These are phyloP conservation scores for Mycosarcoma maydis DNA, from an alignment of 1,284 basidiomycete genomes.

Conservation along the genomic window DNA sequence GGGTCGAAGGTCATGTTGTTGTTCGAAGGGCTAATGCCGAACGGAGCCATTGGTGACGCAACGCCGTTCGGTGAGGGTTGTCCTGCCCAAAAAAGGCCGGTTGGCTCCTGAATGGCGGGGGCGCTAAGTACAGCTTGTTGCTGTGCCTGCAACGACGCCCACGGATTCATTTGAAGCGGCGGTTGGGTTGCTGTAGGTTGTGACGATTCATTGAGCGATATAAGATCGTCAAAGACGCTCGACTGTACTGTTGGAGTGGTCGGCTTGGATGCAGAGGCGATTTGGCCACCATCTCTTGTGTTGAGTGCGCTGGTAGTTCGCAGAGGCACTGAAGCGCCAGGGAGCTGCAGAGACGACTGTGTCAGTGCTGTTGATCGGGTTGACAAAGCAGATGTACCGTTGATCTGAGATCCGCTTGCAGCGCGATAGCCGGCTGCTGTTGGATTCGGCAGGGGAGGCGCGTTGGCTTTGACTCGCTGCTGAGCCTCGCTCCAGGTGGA, in stretches of 20 bases:
- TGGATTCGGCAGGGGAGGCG: constrained; percentile 22
- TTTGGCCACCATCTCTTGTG: constrained; percentile 6
- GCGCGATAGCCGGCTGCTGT: constrained; percentile 11
- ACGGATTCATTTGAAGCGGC: constrained; percentile 50
- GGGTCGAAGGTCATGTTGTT: constrained; percentile 4
- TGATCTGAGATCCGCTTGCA: constrained; percentile 7
- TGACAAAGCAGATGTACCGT: neutral
- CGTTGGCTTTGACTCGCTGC: constrained; percentile 28
- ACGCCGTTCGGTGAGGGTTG: neutral
- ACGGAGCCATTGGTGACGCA: constrained; percentile 9
- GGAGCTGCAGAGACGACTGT: constrained; percentile 15
- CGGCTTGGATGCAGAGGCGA: constrained; percentile 8
- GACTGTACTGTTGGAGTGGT: constrained; percentile 24
- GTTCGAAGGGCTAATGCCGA: constrained; percentile 23
- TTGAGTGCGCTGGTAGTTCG: constrained; percentile 39
- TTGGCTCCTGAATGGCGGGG: constrained; percentile 35
- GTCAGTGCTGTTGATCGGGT: constrained; percentile 1
- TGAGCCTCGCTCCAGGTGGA: constrained; percentile 51
- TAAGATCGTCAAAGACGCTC: constrained; percentile 51
- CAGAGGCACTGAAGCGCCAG: constrained; percentile 14
- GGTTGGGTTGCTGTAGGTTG: constrained; percentile 25
- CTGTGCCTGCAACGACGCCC: constrained; percentile 41
- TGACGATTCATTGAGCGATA: constrained; percentile 31
- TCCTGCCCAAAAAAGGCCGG: constrained; percentile 39
- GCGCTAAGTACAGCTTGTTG: constrained; percentile 40